phyloP scores from a whole-genome alignment of 768 basidiomycete genomes.

The Russula earlei region DNA sequence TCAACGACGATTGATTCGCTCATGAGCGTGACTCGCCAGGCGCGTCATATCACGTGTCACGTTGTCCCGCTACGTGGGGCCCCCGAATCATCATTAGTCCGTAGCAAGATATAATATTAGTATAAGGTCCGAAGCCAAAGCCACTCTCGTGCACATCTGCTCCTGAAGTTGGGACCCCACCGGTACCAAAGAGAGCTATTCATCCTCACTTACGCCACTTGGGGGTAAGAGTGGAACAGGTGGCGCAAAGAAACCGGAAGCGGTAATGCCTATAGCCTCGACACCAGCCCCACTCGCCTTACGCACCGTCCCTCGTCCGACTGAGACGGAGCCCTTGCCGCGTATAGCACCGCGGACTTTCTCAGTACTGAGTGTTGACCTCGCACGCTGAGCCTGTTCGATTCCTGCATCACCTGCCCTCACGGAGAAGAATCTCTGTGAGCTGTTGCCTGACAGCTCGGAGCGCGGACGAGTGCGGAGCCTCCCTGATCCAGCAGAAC shows the following conservation, averaged over 20 bases:
- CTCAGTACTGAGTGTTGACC: conserved; percentile 63
- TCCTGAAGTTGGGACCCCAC: too few species aligned
- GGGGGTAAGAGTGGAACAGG: conserved; percentile 2
- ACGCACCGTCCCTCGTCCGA: conserved; percentile 50
- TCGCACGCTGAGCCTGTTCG: conserved; percentile 34
- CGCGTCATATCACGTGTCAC: conserved; percentile 10
- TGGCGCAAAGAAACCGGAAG: conserved; percentile 62
- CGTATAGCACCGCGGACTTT: conserved; percentile 29
- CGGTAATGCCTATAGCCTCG: conserved; percentile 66
- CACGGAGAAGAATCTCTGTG: conserved; percentile 17
- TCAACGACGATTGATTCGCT: too few species aligned
- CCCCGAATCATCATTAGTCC: too few species aligned
- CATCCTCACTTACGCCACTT: neutral
- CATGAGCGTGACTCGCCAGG: neutral
- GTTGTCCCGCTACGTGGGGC: neutral
- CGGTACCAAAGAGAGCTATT: neutral
- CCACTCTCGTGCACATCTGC: too few species aligned
- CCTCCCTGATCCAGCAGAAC: conserved; percentile 20
- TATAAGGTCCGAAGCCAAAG: too few species aligned
- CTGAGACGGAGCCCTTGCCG: conserved; percentile 47
- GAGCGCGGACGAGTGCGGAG: conserved; percentile 38
- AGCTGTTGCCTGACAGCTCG: conserved; percentile 23
- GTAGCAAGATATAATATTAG: too few species aligned
- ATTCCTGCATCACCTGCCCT: conserved; percentile 29
- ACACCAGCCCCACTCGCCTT: conserved; percentile 67